Conservation (phyloP, 1,139 yeast species). For the Ashbya aceris region DNA sequence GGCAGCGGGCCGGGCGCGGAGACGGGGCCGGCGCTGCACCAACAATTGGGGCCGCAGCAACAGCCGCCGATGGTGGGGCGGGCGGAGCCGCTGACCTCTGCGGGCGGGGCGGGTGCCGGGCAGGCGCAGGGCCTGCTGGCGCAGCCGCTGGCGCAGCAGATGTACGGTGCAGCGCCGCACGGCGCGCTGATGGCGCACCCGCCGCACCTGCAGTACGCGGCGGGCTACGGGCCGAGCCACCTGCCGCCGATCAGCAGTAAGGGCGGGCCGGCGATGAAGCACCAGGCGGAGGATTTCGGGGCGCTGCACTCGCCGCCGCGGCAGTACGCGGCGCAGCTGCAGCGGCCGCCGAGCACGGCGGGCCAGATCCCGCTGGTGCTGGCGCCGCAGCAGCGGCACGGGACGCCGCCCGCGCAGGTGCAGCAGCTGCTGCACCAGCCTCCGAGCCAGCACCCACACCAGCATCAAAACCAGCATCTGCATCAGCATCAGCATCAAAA, state of each 20-base stretch:
- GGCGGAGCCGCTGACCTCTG: neutral
- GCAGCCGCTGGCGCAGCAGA: neutral
- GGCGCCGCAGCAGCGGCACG: neutral
- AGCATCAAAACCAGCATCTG: constrained; percentile 1
- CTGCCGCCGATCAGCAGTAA: constrained; percentile 6
- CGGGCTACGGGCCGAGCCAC: constrained; percentile 6
- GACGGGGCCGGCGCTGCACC: constrained; percentile 8
- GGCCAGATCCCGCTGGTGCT: neutral
- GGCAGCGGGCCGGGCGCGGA: no score
- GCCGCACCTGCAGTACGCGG: constrained; percentile 4
- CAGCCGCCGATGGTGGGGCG: constrained; percentile 1
- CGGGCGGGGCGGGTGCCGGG: neutral
- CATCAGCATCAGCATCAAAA: constrained; percentile 11
- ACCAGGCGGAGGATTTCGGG: no score
- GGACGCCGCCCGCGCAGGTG: neutral
- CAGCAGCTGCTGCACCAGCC: constrained; percentile 7
- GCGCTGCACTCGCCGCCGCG: no score
- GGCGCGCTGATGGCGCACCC: neutral
- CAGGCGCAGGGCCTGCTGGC: neutral
- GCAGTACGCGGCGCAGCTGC: neutral
- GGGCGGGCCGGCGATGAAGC: constrained; percentile 1
- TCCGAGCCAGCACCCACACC: constrained; percentile 17
- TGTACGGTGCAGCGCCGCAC: neutral
- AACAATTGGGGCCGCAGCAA: constrained; percentile 6
- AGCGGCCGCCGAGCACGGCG: neutral